Percentiles rank a stretch among this genome's conserved stretches.
Conservation (phyloP, 768 basidiomycete species). For the Sarcodon aspratus region DNA sequence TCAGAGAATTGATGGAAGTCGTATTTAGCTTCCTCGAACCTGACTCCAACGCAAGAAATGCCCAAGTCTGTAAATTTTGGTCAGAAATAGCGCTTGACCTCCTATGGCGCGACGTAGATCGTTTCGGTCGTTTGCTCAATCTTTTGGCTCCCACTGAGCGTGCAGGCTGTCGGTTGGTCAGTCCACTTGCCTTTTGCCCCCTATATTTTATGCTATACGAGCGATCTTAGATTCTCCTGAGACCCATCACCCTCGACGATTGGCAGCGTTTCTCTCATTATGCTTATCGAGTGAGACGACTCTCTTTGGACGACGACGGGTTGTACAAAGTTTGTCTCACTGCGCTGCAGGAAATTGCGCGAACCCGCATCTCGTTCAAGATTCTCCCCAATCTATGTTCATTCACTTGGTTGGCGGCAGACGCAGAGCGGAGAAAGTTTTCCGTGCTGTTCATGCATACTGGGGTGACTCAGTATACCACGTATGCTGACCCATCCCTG, state of each 20-base stretch:
- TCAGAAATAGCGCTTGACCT: conserved; percentile 42
- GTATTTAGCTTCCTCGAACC: conserved; percentile 38
- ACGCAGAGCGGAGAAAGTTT: conserved; percentile 17
- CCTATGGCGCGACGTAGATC: conserved; percentile 45
- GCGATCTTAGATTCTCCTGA: conserved; percentile 10
- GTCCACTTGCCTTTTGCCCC: neutral
- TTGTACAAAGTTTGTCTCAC: conserved; percentile 7
- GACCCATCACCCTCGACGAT: conserved; percentile 31
- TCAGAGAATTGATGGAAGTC: conserved; percentile 50
- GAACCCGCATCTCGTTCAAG: conserved; percentile 38
- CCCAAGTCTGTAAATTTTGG: conserved; percentile 48
- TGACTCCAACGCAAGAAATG: conserved; percentile 29
- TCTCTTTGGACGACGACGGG: conserved; percentile 11
- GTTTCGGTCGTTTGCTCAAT: conserved; percentile 32
- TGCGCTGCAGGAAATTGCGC: conserved; percentile 44
- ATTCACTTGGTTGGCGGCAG: conserved; percentile 32
- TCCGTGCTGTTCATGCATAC: conserved; percentile 49
- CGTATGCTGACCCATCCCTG: conserved; percentile 12
- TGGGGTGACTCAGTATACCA: conserved; percentile 28
- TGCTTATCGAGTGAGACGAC: conserved; percentile 11
- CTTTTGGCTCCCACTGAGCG: conserved; percentile 34
- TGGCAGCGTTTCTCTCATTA: conserved; percentile 49
- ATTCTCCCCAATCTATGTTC: conserved; percentile 44
- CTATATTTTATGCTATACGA: neutral
- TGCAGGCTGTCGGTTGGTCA: neutral